Evolutionary conservation across 768 basidiomycete species (phyloP).

Genomic region (Pulveroboletus sp.): DNA sequence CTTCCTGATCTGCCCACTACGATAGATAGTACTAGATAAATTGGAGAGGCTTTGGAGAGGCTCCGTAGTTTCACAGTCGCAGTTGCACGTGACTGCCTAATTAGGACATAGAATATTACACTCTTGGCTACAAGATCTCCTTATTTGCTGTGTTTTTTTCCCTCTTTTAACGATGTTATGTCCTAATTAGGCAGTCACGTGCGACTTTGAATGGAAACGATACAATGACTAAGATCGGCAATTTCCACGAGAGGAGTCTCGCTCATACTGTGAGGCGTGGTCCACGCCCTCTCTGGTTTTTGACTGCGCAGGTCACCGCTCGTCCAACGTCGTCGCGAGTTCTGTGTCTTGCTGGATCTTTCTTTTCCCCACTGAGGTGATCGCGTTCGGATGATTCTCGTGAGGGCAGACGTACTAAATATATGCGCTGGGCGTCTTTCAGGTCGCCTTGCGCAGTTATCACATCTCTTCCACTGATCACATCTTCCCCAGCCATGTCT

Average conservation of each 20-base stretch:
- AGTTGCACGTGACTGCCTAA: too few species aligned
- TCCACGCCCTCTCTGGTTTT: background rate
- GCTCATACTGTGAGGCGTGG: background rate
- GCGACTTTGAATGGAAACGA: background rate
- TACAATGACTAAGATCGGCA: constrained; percentile 7
- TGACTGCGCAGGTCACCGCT: background rate
- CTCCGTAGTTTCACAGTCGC: too few species aligned
- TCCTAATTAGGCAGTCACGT: too few species aligned
- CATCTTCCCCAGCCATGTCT: constrained; percentile 14
- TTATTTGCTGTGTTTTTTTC: too few species aligned
- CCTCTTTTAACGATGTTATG: too few species aligned
- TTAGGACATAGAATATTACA: too few species aligned
- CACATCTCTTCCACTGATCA: constrained; percentile 12
- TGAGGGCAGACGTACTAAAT: constrained; percentile 12
- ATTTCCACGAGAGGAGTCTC: background rate
- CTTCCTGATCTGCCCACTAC: background rate
- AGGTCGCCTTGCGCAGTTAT: constrained; percentile 3
- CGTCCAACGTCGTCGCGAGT: background rate
- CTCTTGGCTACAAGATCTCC: too few species aligned
- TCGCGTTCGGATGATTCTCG: background rate
- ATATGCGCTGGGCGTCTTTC: constrained; percentile 8
- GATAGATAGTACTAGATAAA: background rate
- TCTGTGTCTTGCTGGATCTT: background rate
- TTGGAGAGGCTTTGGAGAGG: too few species aligned
- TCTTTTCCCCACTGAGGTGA: constrained; percentile 13